phyloP scores from a whole-genome alignment of 768 basidiomycete species.

The Rhodotorula taiwanensis region DNA sequence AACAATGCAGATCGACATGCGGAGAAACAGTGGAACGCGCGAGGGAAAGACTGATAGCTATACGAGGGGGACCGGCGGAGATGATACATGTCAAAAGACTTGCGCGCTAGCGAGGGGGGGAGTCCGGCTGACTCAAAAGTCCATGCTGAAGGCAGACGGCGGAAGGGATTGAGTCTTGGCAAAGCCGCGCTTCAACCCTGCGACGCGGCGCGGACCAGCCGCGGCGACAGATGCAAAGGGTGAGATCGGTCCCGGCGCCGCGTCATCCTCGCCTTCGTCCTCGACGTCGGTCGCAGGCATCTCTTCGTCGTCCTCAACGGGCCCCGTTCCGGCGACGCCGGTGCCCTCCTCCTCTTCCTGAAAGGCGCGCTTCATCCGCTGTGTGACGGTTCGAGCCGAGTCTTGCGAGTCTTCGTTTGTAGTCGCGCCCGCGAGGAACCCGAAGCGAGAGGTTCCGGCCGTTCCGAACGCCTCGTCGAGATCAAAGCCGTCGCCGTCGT shows the following conservation, averaged over 20 bases:
- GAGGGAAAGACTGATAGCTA: too few relatives aligned
- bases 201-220: neutral
- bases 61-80: too few relatives aligned
- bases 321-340: neutral
- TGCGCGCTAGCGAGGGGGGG: too few relatives aligned
- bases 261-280: constrained; percentile 23
- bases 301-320: constrained; percentile 18
- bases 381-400: constrained; percentile 5
- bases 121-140: constrained; percentile 10
- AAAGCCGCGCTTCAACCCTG: neutral
- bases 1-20: too few relatives aligned
- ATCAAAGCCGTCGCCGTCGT: constrained; percentile 28
- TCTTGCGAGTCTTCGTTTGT: constrained; percentile 7
- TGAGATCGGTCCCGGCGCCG: neutral
- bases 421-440: too few relatives aligned
- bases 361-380: constrained; percentile 13
- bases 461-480: constrained; percentile 24
- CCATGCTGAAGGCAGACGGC: constrained; percentile 10
- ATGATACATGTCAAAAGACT: too few relatives aligned
- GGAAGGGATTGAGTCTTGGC: constrained; percentile 19
- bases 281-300: constrained; percentile 32
- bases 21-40: too few relatives aligned
- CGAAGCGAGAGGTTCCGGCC: neutral
- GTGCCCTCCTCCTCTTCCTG: too few relatives aligned
- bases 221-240: neutral